Conservation (phyloP, 2,329 filamentous ascomycete genomes). For the Chaetomiaceae sp. region DNA sequence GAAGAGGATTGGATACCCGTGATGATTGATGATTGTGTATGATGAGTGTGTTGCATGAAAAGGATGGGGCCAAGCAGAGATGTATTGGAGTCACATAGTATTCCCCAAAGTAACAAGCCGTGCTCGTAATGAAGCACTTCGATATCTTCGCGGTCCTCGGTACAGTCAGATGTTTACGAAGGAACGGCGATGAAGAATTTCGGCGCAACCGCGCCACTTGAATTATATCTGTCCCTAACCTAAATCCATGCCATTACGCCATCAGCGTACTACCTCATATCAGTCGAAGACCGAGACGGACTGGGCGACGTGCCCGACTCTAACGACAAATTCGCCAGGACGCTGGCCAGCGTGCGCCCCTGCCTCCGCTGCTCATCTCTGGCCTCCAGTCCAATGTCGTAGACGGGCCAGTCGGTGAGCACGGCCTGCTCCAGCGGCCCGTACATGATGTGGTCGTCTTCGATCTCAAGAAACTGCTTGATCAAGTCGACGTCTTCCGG, state of each 20-base stretch:
- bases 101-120: no score
- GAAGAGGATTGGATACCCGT: neutral
- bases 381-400: slow-evolving; percentile 18
- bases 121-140: no score
- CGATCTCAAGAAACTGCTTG: slow-evolving; percentile 18
- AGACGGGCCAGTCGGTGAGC: slow-evolving; percentile 23
- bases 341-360: slow-evolving; percentile 17
- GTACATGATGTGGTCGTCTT: slow-evolving; percentile 15
- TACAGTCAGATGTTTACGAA: no score
- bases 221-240: neutral
- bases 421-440: slow-evolving; percentile 23
- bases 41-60: no score
- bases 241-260: slow-evolving; percentile 15
- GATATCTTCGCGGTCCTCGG: no score
- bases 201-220: no score
- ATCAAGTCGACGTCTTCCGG: slow-evolving; percentile 21
- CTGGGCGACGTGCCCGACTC: slow-evolving; percentile 2
- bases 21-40: neutral
- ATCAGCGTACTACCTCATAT: neutral
- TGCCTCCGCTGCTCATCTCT: slow-evolving; percentile 13
- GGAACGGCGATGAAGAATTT: no score
- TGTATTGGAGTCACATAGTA: no score
- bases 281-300: neutral
- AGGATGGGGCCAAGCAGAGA: no score
- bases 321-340: slow-evolving; percentile 12